phyloP scores from a whole-genome alignment of 345 rosid genomes.

The Gossypioides kirkii region DNA sequence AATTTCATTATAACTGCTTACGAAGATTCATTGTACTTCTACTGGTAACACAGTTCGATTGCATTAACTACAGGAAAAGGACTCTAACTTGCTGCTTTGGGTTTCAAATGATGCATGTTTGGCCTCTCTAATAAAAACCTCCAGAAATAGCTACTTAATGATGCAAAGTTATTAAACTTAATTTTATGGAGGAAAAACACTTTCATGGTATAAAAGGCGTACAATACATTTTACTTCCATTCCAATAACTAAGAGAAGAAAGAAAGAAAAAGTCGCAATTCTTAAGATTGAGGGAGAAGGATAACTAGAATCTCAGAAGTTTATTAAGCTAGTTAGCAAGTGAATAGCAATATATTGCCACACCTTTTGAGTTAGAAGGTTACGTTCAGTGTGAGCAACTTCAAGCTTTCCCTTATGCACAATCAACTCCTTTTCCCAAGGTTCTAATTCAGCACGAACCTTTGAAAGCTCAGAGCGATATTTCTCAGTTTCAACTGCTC shows the following conservation, averaged over 20 bases:
- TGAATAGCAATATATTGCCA: conserved; percentile 9
- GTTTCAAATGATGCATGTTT: background rate
- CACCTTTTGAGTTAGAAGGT: conserved; percentile 83
- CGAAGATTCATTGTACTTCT: background rate
- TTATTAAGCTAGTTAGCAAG: background rate
- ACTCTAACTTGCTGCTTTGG: background rate
- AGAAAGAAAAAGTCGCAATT: background rate
- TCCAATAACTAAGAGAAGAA: background rate
- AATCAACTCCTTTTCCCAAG: conserved; percentile 87
- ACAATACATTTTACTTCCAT: background rate
- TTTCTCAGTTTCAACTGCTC: conserved; percentile 79
- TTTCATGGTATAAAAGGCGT: background rate
- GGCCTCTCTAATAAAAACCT: background rate
- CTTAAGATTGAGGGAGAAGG: background rate
- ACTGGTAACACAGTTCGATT: background rate
- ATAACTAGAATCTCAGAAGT: background rate
- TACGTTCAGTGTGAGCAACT: conserved; percentile 75
- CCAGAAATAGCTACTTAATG: background rate
- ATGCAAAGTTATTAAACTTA: background rate
- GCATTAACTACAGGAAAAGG: background rate
- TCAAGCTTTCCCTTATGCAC: conserved; percentile 88
- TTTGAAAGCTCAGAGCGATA: conserved; percentile 70
- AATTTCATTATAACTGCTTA: background rate
- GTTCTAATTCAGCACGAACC: conserved; percentile 83
- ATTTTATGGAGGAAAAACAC: background rate